Conservation (phyloP, 345 rosid genomes). For the Raphanus sativus region DNA sequence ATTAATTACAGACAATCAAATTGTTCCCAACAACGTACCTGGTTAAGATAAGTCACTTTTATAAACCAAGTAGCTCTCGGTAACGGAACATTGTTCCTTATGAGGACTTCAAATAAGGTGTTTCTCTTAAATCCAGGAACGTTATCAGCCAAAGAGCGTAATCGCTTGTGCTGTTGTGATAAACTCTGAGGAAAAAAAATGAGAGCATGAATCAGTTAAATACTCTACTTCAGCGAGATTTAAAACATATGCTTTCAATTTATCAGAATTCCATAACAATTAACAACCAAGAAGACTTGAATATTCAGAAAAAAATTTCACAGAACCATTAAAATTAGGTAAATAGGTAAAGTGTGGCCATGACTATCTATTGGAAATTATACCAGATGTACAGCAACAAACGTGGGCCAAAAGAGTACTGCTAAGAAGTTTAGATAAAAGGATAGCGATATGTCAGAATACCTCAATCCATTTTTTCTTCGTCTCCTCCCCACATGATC, state of each 20-base stretch:
- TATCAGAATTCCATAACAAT: neutral
- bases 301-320: neutral
- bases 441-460: conserved; percentile 27
- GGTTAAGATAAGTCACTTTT: conserved; percentile 95
- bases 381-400: conserved; percentile 3
- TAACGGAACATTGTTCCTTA: conserved; percentile 91
- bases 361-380: neutral
- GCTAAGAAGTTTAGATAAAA: conserved; percentile 4
- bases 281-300: conserved; percentile 11
- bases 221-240: conserved; percentile 9
- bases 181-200: conserved; percentile 50
- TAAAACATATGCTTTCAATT: neutral
- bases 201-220: conserved; percentile 21
- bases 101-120: conserved; percentile 83
- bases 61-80: conserved; percentile 96
- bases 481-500: conserved; percentile 72
- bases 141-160: conserved; percentile 86
- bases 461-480: conserved; percentile 98
- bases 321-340: neutral
- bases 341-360: neutral
- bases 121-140: conserved; percentile 81
- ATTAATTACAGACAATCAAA: neutral
- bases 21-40: conserved; percentile 48
- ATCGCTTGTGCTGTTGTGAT: conserved; percentile 84
- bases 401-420: conserved; percentile 6